A percentile compares a stretch with the other conserved stretches of the same genome.
These are phyloP conservation scores for Colletotrichum simmondsii DNA, from an alignment of 2,329 filamentous ascomycete species.

Conservation along the genomic window DNA sequence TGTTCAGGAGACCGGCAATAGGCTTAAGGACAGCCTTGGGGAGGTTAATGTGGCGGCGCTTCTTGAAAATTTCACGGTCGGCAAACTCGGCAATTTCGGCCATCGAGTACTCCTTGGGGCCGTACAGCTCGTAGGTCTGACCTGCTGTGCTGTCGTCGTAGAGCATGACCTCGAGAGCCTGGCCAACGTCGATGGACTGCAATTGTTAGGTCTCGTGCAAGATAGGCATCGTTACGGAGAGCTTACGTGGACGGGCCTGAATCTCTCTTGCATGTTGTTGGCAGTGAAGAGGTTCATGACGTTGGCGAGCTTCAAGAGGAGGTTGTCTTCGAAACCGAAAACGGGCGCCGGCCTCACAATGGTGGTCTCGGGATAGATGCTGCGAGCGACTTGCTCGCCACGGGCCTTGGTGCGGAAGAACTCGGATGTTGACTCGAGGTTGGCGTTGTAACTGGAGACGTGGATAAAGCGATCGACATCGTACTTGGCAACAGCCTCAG, in stretches of 20 bases:
- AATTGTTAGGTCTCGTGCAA: slow-evolving; percentile 2
- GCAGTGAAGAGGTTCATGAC: slow-evolving; percentile 85
- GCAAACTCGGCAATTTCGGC: slow-evolving; percentile 88
- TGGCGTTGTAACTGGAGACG: slow-evolving; percentile 93
- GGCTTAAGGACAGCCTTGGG: slow-evolving; percentile 85
- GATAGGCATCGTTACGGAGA: not conserved
- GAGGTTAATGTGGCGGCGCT: slow-evolving; percentile 89
- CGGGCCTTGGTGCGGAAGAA: slow-evolving; percentile 92
- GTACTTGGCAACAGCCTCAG: slow-evolving; percentile 95
- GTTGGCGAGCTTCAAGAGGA: slow-evolving; percentile 86
- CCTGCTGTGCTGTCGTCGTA: slow-evolving; percentile 90
- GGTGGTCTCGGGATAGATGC: slow-evolving; percentile 95
- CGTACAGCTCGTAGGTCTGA: slow-evolving; percentile 94
- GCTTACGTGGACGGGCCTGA: slow-evolving; percentile 88
- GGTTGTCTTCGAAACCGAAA: slow-evolving; percentile 94
- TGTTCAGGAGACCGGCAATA: slow-evolving; percentile 79
- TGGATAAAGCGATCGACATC: slow-evolving; percentile 97
- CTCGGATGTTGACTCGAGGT: slow-evolving; percentile 82
- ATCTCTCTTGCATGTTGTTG: slow-evolving; percentile 93
- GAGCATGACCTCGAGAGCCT: slow-evolving; percentile 88
- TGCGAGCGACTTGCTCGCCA: slow-evolving; percentile 85
- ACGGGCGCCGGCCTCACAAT: slow-evolving; percentile 94
- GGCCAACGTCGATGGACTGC: slow-evolving; percentile 88
- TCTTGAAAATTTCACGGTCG: slow-evolving; percentile 91
- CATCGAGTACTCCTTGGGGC: slow-evolving; percentile 91